Conservation (phyloP, 768 basidiomycete species). For the Russula brevipes region DNA sequence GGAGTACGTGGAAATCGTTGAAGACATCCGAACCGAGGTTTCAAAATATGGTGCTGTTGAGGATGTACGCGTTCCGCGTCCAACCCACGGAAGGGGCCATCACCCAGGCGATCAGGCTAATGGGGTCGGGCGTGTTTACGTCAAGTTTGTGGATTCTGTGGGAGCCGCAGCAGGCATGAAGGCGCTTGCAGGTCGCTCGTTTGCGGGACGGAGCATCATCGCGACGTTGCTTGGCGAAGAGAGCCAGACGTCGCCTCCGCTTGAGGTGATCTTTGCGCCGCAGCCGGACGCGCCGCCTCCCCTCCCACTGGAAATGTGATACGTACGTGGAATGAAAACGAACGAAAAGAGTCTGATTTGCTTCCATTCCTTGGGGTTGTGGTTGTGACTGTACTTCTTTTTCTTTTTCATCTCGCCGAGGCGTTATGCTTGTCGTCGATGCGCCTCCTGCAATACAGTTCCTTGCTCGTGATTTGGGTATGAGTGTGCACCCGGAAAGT, state of each 20-base stretch:
- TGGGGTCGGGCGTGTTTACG: slow-evolving; percentile 94
- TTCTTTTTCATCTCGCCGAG: neutral
- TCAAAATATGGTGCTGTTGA: slow-evolving; percentile 73
- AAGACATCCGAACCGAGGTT: slow-evolving; percentile 92
- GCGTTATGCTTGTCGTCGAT: neutral
- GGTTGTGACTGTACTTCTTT: neutral
- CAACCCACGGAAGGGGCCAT: slow-evolving; percentile 42
- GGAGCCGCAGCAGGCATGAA: slow-evolving; percentile 71
- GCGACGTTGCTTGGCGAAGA: slow-evolving; percentile 80
- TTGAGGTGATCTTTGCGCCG: slow-evolving; percentile 77
- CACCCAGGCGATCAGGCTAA: slow-evolving; percentile 64
- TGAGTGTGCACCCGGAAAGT: neutral
- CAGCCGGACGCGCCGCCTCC: slow-evolving; percentile 80
- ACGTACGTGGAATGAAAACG: neutral
- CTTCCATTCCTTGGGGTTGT: slow-evolving; percentile 6
- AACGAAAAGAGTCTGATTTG: slow-evolving; percentile 6
- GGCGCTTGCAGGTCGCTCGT: slow-evolving; percentile 83
- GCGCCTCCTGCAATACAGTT: neutral
- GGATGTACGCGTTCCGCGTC: slow-evolving; percentile 84
- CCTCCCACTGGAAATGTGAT: slow-evolving; percentile 42
- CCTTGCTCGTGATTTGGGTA: neutral
- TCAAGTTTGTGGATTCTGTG: slow-evolving; percentile 65
- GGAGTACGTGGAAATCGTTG: slow-evolving; percentile 91
- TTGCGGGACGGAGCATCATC: slow-evolving; percentile 82
- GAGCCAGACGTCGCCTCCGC: slow-evolving; percentile 78